Evolutionary conservation across 169 alveolate genomes (phyloP).

Genomic region (Plasmodium billcollinsi): DNA sequence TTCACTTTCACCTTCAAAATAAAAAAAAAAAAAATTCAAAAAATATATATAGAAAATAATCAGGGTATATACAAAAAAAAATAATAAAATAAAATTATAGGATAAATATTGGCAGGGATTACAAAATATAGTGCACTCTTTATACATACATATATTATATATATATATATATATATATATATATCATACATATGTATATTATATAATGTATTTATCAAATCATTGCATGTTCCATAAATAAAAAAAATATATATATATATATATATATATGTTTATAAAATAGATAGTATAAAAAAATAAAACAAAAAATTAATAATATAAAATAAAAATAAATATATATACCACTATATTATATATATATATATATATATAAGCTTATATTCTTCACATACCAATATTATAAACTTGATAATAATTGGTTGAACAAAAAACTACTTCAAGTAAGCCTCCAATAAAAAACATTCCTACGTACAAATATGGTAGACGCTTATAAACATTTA

Average conservation of each 20-base stretch:
- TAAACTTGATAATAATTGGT: slow-evolving; percentile 73
- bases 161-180: too few species aligned
- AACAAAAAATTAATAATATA: neutral
- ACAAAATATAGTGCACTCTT: neutral
- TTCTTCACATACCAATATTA: slow-evolving; percentile 41
- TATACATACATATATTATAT: too few species aligned
- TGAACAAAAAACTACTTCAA: slow-evolving; percentile 76
- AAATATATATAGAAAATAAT: neutral
- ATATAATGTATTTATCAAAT: neutral
- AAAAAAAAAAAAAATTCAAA: slow-evolving; percentile 14
- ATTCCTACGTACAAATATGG: slow-evolving; percentile 73
- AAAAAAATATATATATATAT: neutral
- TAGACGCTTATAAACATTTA: slow-evolving; percentile 70
- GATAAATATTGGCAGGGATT: neutral
- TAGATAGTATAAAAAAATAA: neutral
- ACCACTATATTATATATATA: neutral
- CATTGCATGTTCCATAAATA: slow-evolving; percentile 30
- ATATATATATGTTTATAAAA: neutral
- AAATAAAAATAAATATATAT: slow-evolving; percentile 1
- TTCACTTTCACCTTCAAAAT: slow-evolving; percentile 57
- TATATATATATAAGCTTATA: too few species aligned
- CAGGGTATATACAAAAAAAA: neutral
- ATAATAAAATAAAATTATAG: neutral
- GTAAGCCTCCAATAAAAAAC: slow-evolving; percentile 76
- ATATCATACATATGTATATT: neutral